Conservation (phyloP, 768 basidiomycete species). For the Candolleomyces aberdarensis region DNA sequence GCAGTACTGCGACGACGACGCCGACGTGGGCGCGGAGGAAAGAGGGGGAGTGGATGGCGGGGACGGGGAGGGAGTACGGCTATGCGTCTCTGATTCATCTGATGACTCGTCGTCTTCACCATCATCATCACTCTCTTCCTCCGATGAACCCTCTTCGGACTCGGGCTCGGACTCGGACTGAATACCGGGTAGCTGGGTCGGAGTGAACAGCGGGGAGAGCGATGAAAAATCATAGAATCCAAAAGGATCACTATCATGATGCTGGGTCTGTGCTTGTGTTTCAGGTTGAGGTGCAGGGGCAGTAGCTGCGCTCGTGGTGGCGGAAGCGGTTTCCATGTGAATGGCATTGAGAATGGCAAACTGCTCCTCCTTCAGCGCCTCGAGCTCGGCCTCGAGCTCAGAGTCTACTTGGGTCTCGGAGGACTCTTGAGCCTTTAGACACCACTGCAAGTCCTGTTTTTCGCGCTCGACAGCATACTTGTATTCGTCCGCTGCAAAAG, state of each 20-base stretch:
- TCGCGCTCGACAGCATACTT: slow-evolving; percentile 19
- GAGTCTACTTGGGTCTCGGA: not conserved
- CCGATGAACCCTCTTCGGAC: not conserved
- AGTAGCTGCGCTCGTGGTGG: not conserved
- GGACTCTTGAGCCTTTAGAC: not conserved
- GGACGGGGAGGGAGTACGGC: slow-evolving; percentile 1
- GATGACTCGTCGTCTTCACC: not conserved
- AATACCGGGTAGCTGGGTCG: not conserved
- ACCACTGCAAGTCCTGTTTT: slow-evolving; percentile 17
- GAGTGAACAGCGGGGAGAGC: not conserved
- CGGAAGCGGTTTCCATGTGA: not conserved
- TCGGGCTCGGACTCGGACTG: not conserved
- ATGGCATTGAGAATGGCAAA: slow-evolving; percentile 22
- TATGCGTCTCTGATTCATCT: not conserved
- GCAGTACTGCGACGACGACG: not conserved
- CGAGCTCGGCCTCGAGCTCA: slow-evolving; percentile 7
- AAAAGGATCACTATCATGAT: not conserved
- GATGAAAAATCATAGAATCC: not conserved
- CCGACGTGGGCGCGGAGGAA: not conserved
- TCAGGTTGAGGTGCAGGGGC: not conserved
- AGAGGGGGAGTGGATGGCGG: slow-evolving; percentile 4
- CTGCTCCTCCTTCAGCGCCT: slow-evolving; percentile 22
- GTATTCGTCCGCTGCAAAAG: slow-evolving; percentile 20
- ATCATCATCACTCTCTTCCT: too few species aligned
- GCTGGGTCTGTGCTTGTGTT: not conserved